Evolutionary conservation across 2,329 filamentous ascomycete species (phyloP).

Genomic region (Xylaria digitata): DNA sequence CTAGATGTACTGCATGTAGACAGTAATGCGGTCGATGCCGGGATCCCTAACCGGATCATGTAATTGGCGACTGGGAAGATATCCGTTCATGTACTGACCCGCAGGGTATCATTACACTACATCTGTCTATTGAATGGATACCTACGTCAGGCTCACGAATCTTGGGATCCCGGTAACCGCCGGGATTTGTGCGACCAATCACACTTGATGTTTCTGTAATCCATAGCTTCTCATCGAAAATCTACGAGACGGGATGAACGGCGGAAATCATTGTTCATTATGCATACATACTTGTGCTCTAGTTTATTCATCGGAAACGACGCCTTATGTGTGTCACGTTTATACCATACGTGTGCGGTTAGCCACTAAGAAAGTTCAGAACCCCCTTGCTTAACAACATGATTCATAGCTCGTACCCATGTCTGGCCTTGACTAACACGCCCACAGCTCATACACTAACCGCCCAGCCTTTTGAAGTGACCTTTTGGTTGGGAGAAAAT

Average conservation of each 20-base stretch:
- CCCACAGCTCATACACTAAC: too few relatives aligned
- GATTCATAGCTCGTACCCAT: too few relatives aligned
- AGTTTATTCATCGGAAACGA: too few relatives aligned
- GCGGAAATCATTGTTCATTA: too few relatives aligned
- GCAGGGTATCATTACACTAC: not conserved
- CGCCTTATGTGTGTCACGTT: too few relatives aligned
- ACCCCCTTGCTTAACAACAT: too few relatives aligned
- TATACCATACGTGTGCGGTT: too few relatives aligned
- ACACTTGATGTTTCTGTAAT: not conserved
- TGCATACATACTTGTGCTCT: too few relatives aligned
- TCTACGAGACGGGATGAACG: too few relatives aligned
- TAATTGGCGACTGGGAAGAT: not conserved
- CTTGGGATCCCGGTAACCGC: not conserved
- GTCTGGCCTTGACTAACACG: too few relatives aligned
- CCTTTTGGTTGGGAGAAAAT: not conserved
- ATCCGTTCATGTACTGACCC: slow-evolving; percentile 1
- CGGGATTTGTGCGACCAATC: slow-evolving; percentile 9
- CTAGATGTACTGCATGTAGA: not conserved
- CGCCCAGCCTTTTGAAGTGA: not conserved
- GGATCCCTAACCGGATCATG: not conserved
- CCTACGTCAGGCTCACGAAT: not conserved
- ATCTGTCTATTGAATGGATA: not conserved
- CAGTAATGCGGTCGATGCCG: not conserved
- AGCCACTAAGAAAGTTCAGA: too few relatives aligned
- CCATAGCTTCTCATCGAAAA: not conserved